phyloP scores from a whole-genome alignment of 306 rosid species.

The Oemleria cerasiformis region DNA sequence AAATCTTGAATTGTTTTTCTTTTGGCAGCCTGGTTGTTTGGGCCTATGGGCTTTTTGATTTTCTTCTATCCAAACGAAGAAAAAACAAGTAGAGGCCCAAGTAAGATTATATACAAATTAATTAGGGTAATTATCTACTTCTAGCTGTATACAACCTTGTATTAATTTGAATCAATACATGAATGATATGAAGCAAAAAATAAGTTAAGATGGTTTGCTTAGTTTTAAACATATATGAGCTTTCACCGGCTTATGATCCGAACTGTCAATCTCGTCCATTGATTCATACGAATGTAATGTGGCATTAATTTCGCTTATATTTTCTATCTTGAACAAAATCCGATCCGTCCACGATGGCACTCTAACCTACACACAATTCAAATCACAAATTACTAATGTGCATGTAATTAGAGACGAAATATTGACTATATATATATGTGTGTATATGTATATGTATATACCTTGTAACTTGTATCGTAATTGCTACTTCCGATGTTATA shows the following conservation, averaged over 20 bases:
- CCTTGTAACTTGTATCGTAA: conserved; percentile 77
- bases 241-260: conserved; percentile 76
- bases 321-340: conserved; percentile 55
- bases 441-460: neutral
- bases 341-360: conserved; percentile 81
- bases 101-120: neutral
- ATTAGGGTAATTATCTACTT: too few relatives aligned
- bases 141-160: too few relatives aligned
- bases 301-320: conserved; percentile 37
- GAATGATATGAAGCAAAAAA: too few relatives aligned
- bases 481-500: conserved; percentile 65
- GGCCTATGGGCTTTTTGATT: neutral
- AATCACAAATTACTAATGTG: neutral
- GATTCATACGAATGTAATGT: conserved; percentile 52
- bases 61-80: neutral
- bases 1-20: neutral
- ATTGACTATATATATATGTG: neutral
- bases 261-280: conserved; percentile 50
- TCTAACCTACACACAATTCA: conserved; percentile 26
- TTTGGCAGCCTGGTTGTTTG: neutral
- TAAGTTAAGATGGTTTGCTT: conserved; percentile 3
- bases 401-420: neutral
- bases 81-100: neutral
- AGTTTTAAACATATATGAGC: conserved; percentile 58
- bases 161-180: too few relatives aligned